These are phyloP conservation scores for Brasenia schreberi DNA, from an alignment of 164 flowering plant genomes.

Conservation along the genomic window DNA sequence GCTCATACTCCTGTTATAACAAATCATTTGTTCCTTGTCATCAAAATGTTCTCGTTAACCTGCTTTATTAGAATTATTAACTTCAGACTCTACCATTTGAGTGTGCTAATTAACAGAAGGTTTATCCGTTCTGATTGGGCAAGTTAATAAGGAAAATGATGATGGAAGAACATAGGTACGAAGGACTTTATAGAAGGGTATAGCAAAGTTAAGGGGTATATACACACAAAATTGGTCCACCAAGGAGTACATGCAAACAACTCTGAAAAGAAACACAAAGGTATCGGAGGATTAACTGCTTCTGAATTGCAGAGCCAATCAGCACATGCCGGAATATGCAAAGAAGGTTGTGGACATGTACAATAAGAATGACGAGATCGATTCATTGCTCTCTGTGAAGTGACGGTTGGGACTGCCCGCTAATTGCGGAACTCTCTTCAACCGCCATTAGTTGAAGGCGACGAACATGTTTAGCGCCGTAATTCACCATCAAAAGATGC, in stretches of 20 bases:
- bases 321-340: slow-evolving; percentile 82
- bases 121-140: too few species aligned
- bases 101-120: too few species aligned
- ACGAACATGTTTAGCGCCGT: background rate
- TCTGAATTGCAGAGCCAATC: slow-evolving; percentile 50
- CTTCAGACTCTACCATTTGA: too few species aligned
- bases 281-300: too few species aligned
- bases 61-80: background rate
- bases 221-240: too few species aligned
- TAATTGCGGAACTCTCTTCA: background rate
- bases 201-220: too few species aligned
- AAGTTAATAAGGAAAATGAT: too few species aligned
- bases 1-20: background rate
- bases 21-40: background rate
- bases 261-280: too few species aligned
- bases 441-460: background rate
- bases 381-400: slow-evolving; percentile 50
- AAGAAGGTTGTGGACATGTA: slow-evolving; percentile 76
- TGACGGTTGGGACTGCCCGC: slow-evolving; percentile 5
- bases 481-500: background rate
- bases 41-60: background rate
- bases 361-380: slow-evolving; percentile 80
- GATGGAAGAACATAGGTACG: too few species aligned
- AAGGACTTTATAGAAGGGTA: too few species aligned
- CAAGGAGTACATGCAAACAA: too few species aligned